Base-by-base conservation (phyloP, 768 basidiomycete species). In the Mycena capillaripes region DNA sequence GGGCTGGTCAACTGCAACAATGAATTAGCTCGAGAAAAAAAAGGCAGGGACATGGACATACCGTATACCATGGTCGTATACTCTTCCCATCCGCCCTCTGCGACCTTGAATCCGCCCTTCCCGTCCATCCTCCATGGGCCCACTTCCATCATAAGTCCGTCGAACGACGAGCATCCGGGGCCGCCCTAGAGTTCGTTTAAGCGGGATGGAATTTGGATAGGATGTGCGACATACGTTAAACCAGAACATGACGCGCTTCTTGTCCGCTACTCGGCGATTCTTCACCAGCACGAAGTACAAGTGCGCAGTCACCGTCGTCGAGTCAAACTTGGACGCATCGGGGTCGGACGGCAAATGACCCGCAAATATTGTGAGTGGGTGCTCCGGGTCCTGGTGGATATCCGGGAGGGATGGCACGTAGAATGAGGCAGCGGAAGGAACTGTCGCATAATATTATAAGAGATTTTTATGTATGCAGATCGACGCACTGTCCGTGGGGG, bases 111-210 rank as follows among this genome's bases (percentile, higher is more conserved):
- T 4, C 92, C 89, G 66, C 94, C 91, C 19, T 90, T 84, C 62
- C 90, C 88, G 77, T 95, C 93, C 82, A 92, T 83, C 74, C 89
- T 89, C 90, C 96, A 97, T 5, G 97, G 97, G 0, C 97, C 97
- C n/a, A 97, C 87, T 77, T 99, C 97, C 96, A 99, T 97, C 93
- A 99, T 93, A 21, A 97, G 87, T 3, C 97, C 97, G 77, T 99
- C 97, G 79, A 99, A 98, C 1, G 95, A 96, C 0, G 97, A 98
- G 81, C 98, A 99, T 32, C 98, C 98, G 23, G 97, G 97, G 1
- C 97, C 97, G 23, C 96, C 97, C 95, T 97, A 76, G 23, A 42
- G 25, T 46, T 8, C 12, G 55, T 21, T 53, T 27, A 21, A 61
- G 60, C 6, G 16, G 32, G 34, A 32, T 0, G 19, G 40, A 27